Conservation (phyloP, 108 stramenopile genomes). For the Skeletonema grethae region DNA sequence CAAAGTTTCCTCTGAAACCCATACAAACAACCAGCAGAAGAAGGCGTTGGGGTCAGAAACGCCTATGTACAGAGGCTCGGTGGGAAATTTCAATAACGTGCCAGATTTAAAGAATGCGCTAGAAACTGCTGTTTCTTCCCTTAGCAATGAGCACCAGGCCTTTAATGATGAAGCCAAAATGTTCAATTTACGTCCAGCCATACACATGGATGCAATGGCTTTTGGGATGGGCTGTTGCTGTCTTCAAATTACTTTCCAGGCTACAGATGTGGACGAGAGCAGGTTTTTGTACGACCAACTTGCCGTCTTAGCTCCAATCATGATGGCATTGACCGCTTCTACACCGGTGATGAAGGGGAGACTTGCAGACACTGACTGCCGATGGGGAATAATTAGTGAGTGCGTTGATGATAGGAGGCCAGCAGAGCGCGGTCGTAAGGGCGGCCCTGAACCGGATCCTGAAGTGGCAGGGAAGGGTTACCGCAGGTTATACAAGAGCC, state of each 20-base stretch:
- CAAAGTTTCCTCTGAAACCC: conserved; percentile 71
- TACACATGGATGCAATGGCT: conserved; percentile 99
- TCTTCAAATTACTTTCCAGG: conserved; percentile 99
- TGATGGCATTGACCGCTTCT: conserved; percentile 98
- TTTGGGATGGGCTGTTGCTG: conserved; percentile 99
- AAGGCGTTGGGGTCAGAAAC: conserved; percentile 75
- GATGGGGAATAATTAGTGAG: conserved; percentile 96
- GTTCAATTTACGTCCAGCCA: conserved; percentile 72
- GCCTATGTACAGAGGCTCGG: conserved; percentile 61
- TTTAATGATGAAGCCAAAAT: conserved; percentile 24
- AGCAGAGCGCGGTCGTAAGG: conserved; percentile 84
- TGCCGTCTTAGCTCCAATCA: conserved; percentile 95
- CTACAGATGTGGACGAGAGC: conserved; percentile 94
- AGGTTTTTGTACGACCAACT: conserved; percentile 98
- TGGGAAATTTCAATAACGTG: conserved; percentile 9
- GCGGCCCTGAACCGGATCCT: conserved; percentile 59
- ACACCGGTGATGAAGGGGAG: conserved; percentile 94
- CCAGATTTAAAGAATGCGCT: conserved; percentile 46
- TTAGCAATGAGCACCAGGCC: not conserved
- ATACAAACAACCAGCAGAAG: conserved; percentile 72
- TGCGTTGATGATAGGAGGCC: conserved; percentile 94
- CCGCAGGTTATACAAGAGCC: conserved; percentile 89
- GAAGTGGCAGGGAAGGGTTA: conserved; percentile 69
- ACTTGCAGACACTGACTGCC: conserved; percentile 94
- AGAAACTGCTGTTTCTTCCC: conserved; percentile 40